Evolutionary conservation across 805 yeast species (phyloP).

Genomic region (Yamadazyma philogaea): DNA sequence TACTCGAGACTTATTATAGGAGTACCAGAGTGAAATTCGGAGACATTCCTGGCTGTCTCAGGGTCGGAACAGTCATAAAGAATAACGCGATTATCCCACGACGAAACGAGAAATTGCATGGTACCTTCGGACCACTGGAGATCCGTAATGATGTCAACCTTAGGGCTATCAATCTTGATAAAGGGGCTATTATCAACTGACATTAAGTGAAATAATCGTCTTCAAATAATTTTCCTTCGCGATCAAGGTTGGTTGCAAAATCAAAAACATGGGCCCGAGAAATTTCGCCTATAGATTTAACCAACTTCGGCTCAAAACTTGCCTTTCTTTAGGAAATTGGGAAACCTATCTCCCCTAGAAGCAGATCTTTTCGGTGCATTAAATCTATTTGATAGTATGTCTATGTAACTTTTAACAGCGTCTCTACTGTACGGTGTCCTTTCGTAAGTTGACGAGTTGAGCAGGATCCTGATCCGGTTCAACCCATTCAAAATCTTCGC

Average conservation of each 20-base stretch:
- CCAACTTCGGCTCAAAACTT: no score
- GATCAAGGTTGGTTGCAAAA: neutral
- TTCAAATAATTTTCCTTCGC: neutral
- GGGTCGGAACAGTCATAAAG: slow-evolving; percentile 32
- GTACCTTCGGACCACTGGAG: slow-evolving; percentile 34
- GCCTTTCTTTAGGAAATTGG: no score
- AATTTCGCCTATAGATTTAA: no score
- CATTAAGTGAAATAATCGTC: neutral
- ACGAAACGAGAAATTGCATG: slow-evolving; percentile 44
- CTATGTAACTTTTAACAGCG: no score
- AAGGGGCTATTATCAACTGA: slow-evolving; percentile 7
- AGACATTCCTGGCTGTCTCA: neutral
- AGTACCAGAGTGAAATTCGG: slow-evolving; percentile 13
- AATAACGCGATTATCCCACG: slow-evolving; percentile 56
- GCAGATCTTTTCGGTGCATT: no score
- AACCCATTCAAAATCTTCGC: slow-evolving; percentile 39
- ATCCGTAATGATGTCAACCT: slow-evolving; percentile 42
- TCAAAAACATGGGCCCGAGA: neutral
- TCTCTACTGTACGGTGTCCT: no score
- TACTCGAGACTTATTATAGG: slow-evolving; percentile 30
- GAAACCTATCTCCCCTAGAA: no score
- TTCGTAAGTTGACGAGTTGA: slow-evolving; percentile 20
- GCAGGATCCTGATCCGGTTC: slow-evolving; percentile 49
- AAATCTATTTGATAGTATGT: no score
- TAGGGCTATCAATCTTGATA: slow-evolving; percentile 21